Percentiles rank a stretch among this genome's conserved stretches.
Evolutionary conservation across 371 early-diverging fungal genomes (phyloP).

Genomic region (Capillidium rhysosporum): DNA sequence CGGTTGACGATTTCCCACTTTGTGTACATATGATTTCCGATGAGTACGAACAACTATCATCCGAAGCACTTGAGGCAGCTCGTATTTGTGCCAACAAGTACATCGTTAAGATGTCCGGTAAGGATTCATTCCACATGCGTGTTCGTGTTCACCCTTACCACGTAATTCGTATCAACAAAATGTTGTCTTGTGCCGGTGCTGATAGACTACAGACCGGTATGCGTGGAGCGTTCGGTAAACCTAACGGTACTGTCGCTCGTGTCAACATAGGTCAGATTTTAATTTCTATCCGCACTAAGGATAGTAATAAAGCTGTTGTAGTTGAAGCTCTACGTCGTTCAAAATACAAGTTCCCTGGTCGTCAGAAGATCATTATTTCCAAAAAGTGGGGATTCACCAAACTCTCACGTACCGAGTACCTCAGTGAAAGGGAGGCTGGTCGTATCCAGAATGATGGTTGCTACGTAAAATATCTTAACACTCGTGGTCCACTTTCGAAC

Average conservation of each 20-base stretch:
- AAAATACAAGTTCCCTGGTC: conserved; percentile 99
- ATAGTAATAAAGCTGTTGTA: conserved; percentile 83
- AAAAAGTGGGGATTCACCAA: conserved; percentile 99
- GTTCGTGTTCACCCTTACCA: conserved; percentile 99
- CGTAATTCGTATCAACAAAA: conserved; percentile 99
- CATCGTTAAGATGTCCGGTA: conserved; percentile 95
- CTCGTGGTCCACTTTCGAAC: conserved; percentile 66
- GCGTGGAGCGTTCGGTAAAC: conserved; percentile 99
- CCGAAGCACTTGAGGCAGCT: conserved; percentile 99
- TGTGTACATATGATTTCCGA: conserved; percentile 96
- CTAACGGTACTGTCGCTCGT: conserved; percentile 97
- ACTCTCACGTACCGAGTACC: conserved; percentile 83
- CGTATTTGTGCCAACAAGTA: conserved; percentile 99
- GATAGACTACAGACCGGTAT: conserved; percentile 99
- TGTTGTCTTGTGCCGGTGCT: conserved; percentile 99
- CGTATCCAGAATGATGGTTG: conserved; percentile 85
- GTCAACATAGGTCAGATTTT: conserved; percentile 98
- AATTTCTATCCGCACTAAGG: conserved; percentile 97
- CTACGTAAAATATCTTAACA: conserved; percentile 90
- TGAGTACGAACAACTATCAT: conserved; percentile 98
- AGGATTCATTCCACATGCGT: conserved; percentile 99
- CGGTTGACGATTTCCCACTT: conserved; percentile 95
- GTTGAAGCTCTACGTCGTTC: conserved; percentile 97
- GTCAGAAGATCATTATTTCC: conserved; percentile 96
- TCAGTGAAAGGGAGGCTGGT: conserved; percentile 57